Percentiles rank a stretch among this genome's conserved stretches.
These are phyloP conservation scores for Tetrapisispora fleetii DNA, from an alignment of 805 yeast species.

Conservation along the genomic window DNA sequence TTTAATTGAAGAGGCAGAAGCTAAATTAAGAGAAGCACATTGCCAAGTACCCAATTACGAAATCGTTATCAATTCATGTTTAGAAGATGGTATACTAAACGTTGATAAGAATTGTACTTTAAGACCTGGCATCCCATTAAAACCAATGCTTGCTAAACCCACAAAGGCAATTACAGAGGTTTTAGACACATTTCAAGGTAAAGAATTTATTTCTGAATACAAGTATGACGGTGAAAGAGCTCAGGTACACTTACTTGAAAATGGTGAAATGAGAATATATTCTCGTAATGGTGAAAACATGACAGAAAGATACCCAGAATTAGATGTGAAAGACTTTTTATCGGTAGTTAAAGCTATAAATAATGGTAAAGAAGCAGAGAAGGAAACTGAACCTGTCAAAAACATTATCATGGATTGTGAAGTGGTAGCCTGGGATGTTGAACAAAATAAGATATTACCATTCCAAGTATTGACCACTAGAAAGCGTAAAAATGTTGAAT, in stretches of 20 bases:
- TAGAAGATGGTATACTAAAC: slow-evolving; percentile 57
- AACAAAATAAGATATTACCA: slow-evolving; percentile 70
- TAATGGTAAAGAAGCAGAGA: slow-evolving; percentile 4
- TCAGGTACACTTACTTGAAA: slow-evolving; percentile 67
- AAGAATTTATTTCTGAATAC: slow-evolving; percentile 87
- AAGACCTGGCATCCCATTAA: slow-evolving; percentile 87
- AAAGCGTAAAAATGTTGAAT: slow-evolving; percentile 86
- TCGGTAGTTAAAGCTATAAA: slow-evolving; percentile 12
- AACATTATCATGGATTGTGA: slow-evolving; percentile 86
- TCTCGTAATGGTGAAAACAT: slow-evolving; percentile 95
- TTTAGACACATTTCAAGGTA: slow-evolving; percentile 76
- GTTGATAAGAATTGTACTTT: slow-evolving; percentile 60
- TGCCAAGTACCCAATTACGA: slow-evolving; percentile 89
- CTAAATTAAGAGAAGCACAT: slow-evolving; percentile 71
- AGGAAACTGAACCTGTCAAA: slow-evolving; percentile 24
- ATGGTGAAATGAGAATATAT: slow-evolving; percentile 65
- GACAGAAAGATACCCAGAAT: slow-evolving; percentile 93
- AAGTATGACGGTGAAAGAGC: slow-evolving; percentile 98
- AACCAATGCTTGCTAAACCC: slow-evolving; percentile 98
- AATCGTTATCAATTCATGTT: slow-evolving; percentile 54
- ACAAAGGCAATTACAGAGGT: slow-evolving; percentile 91
- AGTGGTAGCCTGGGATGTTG: slow-evolving; percentile 94
- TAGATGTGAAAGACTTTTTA: slow-evolving; percentile 56
- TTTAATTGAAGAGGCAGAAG: slow-evolving; percentile 54
- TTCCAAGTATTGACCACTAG: slow-evolving; percentile 90